phyloP scores from a whole-genome alignment of 306 rosid species.

The Fagus sylvatica region DNA sequence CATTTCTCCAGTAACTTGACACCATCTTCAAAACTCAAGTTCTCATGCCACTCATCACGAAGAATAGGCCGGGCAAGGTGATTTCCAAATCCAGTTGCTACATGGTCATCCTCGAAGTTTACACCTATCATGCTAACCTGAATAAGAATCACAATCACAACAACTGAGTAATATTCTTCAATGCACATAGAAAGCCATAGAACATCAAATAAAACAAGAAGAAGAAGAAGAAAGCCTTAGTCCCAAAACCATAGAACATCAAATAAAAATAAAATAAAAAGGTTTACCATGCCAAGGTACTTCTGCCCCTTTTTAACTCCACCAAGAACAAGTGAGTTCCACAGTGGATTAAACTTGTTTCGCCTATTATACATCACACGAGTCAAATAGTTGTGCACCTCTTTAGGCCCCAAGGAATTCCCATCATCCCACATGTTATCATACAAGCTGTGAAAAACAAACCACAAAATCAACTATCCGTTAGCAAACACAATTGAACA shows the following conservation, averaged over 20 bases:
- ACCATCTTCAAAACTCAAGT: no score
- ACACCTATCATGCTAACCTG: conserved; percentile 96
- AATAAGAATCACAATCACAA: conserved; percentile 16
- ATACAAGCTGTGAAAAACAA: conserved; percentile 54
- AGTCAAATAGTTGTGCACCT: conserved; percentile 61
- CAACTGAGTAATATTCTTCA: conserved; percentile 15
- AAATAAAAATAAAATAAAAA: no score
- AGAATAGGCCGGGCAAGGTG: no score
- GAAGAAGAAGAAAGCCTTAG: conserved; percentile 10
- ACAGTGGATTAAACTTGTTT: no score
- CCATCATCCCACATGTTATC: conserved; percentile 88
- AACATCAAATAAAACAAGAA: conserved; percentile 34
- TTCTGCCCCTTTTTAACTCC: no score
- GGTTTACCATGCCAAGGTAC: no score
- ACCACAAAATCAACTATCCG: conserved; percentile 11
- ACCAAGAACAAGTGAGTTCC: no score
- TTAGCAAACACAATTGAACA: neutral
- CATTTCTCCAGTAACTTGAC: conserved; percentile 43
- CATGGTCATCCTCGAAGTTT: conserved; percentile 75
- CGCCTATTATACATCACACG: conserved; percentile 16
- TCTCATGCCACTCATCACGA: no score
- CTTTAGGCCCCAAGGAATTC: conserved; percentile 7
- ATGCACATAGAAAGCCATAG: neutral
- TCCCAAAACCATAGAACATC: no score
- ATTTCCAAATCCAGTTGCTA: no score